Evolutionary conservation across 176 grass and related monocot genomes (phyloP), one percentile per base, ranked within the genome.

Genomic region (Alopecurus myosuroides): DNA sequence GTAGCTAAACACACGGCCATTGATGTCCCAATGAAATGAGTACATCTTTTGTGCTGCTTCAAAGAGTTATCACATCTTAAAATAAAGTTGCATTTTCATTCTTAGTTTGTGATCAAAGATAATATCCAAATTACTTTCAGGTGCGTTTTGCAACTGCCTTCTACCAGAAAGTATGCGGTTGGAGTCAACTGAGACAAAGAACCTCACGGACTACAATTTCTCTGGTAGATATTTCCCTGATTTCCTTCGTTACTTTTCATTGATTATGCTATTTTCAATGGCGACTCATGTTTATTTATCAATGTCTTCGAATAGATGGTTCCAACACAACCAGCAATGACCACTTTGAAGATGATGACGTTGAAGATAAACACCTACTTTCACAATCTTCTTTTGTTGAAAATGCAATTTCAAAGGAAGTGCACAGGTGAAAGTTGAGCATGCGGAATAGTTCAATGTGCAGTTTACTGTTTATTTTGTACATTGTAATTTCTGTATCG

Each of bases 81-180:
- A 66, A 79, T 7, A 66, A 36, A 42, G n/a, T 39, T 58, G 12
- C 4, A 31, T 19, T 76, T 26, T 60, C 28, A 39, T 69, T 18
- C 36, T 79, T 65, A 30, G 11, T 35, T 34, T 86, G 42, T 36
- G 14, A 67, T 67, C 42, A 36, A 65, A 68, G 34, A 74, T 78
- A 66, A 86, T 81, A 67, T 79, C 56, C 45, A 73, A 78, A 60
- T 55, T 78, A n/a, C 29, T 87, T 91, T 86, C 84, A 96, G 93
- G 97, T 12, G 86, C 86, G 19, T 77, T 99, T 87, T 96, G 91
- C 89, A 96, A 96, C 75, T 99, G 97, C 71, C 93, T 99, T 92
- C 81, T 99, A 62, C 96, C 96, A 83, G 96, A 95, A 87, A 81
- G 91, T 79, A 94, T 99, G 79, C 86, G 88, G 2, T 74, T 94